A percentile compares a stretch with the other conserved stretches of the same genome.
These are phyloP conservation scores for Alloteropsis semialata DNA, from an alignment of 176 grass and related monocot species.

Conservation along the genomic window DNA sequence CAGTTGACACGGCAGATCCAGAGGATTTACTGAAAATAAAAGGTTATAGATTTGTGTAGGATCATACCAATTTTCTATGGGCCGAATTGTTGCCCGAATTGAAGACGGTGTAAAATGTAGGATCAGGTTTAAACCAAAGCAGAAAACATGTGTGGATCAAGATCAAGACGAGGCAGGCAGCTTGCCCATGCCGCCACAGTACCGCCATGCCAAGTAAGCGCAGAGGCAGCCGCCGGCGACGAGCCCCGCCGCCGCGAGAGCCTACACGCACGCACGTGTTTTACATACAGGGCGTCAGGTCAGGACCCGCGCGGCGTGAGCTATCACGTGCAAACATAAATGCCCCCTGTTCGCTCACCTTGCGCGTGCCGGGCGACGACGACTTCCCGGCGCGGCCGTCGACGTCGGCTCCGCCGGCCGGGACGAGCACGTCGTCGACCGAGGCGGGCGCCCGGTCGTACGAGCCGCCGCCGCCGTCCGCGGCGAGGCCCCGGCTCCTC, in stretches of 20 bases:
- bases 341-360: not conserved
- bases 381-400: not conserved
- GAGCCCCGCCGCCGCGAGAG: not conserved
- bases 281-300: not conserved
- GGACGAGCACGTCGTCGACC: not conserved
- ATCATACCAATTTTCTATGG: too few species aligned
- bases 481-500: not conserved
- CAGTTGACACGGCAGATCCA: too few species aligned
- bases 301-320: too few species aligned
- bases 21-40: too few species aligned
- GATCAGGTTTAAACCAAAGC: not conserved
- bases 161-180: not conserved
- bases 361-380: not conserved
- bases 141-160: not conserved
- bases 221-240: not conserved
- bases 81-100: too few species aligned
- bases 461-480: not conserved
- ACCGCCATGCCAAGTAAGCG: not conserved
- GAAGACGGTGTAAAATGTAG: not conserved
- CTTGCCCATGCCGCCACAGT: not conserved
- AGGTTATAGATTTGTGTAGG: too few species aligned
- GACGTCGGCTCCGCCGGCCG: not conserved
- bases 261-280: not conserved
- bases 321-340: not conserved
- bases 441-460: not conserved